Conservation (phyloP, 192 early-diverging fungal species). For the Podochytrium sp. region DNA sequence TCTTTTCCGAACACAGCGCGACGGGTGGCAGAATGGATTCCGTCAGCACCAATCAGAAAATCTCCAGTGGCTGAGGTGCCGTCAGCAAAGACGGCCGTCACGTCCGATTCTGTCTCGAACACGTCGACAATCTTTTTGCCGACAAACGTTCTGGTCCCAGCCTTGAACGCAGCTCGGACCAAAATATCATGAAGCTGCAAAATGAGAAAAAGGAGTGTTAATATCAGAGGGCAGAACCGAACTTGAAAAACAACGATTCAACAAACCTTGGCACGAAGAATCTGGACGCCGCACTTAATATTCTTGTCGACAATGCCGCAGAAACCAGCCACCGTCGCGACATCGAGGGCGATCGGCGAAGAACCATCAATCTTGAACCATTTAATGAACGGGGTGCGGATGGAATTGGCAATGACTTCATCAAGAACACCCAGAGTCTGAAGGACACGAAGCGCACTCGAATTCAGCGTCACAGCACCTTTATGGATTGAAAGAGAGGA, state of each 20-base stretch:
- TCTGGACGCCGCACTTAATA: not conserved
- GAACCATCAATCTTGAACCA: conserved; percentile 11
- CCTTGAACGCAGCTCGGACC: not conserved
- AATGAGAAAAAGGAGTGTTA: not conserved
- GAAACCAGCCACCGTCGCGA: not conserved
- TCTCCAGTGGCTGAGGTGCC: not conserved
- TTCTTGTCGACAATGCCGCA: not conserved
- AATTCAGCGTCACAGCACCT: conserved; percentile 12
- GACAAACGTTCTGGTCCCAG: not conserved
- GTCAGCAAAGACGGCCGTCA: conserved; percentile 1
- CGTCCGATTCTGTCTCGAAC: not conserved
- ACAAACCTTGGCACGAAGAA: not conserved
- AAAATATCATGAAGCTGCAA: not conserved
- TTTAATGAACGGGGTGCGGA: not conserved
- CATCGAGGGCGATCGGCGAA: not conserved
- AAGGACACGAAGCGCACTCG: conserved; percentile 9
- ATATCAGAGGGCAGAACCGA: too few species aligned
- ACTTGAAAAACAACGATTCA: not conserved
- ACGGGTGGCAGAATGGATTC: conserved; percentile 13
- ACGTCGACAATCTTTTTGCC: not conserved
- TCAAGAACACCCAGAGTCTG: conserved; percentile 19
- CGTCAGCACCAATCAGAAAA: conserved; percentile 27
- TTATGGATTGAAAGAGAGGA: not conserved
- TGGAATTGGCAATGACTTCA: not conserved
- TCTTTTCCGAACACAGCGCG: conserved; percentile 38